Evolutionary conservation across 2,329 filamentous ascomycete species (phyloP).

Genomic region (Cytospora piceicola): DNA sequence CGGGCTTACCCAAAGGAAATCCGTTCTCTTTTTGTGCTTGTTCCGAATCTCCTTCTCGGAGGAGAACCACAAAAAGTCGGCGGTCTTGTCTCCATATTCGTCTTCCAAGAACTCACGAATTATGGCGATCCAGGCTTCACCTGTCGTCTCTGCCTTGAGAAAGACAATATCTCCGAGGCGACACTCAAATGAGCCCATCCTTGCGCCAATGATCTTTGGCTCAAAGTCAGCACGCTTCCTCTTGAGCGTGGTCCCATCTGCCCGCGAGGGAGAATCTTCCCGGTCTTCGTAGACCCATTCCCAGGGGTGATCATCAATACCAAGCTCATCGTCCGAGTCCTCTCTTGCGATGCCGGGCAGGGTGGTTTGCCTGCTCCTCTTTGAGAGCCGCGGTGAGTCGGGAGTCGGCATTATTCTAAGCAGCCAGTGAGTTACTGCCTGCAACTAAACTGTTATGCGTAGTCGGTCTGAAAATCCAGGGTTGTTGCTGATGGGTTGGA

Average conservation of each 20-base stretch:
- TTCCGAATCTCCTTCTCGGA: conserved; percentile 88
- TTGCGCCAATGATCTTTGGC: conserved; percentile 74
- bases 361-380: conserved; percentile 29
- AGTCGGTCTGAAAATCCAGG: neutral
- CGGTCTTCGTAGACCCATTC: conserved; percentile 69
- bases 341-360: conserved; percentile 67
- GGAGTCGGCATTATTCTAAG: conserved; percentile 18
- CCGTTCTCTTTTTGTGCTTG: conserved; percentile 77
- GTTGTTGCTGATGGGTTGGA: neutral
- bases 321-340: conserved; percentile 88
- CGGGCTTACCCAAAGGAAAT: conserved; percentile 68
- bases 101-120: conserved; percentile 80
- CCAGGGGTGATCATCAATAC: conserved; percentile 73
- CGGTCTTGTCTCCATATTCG: conserved; percentile 76
- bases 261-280: conserved; percentile 21
- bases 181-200: conserved; percentile 81
- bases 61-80: conserved; percentile 95
- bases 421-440: conserved; percentile 7
- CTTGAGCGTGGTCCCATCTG: conserved; percentile 37
- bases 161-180: conserved; percentile 81
- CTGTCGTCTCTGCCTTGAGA: conserved; percentile 82
- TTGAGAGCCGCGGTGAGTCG: conserved; percentile 16
- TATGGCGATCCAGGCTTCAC: conserved; percentile 91
- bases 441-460: neutral
- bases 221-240: conserved; percentile 42